phyloP scores from a whole-genome alignment of 495 filamentous ascomycete genomes.

The Neurospora sp. region DNA sequence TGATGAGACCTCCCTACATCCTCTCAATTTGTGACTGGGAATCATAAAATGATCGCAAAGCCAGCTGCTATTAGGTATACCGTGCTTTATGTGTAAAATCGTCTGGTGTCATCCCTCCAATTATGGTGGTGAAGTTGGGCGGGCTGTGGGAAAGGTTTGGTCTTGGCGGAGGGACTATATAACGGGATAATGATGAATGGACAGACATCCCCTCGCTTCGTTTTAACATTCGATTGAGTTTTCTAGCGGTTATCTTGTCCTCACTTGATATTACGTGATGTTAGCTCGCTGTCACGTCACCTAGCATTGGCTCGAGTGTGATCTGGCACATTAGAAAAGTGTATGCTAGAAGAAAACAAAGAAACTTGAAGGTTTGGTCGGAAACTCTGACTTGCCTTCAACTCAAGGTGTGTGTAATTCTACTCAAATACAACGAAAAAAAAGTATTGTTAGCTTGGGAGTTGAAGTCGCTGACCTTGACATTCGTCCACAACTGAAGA shows the following conservation, averaged over 20 bases:
- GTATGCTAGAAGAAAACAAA: background rate
- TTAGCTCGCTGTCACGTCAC: background rate
- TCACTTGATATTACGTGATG: background rate
- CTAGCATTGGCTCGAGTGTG: background rate
- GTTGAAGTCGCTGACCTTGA: background rate
- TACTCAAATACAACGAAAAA: background rate
- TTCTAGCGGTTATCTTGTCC: background rate
- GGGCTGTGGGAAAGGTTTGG: background rate
- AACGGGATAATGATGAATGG: background rate
- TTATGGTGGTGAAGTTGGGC: background rate
- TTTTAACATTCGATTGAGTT: background rate
- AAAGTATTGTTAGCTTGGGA: background rate
- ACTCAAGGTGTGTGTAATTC: background rate
- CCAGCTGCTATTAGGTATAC: background rate
- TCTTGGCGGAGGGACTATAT: background rate
- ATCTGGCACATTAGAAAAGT: background rate
- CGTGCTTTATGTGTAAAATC: background rate
- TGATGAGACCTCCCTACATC: background rate
- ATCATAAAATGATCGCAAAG: background rate
- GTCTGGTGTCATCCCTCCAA: background rate
- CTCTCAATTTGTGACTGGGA: background rate
- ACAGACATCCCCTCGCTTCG: background rate
- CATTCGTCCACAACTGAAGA: background rate
- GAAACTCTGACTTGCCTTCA: background rate
- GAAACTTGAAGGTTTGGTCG: background rate